Base-by-base conservation (phyloP, 2,329 filamentous ascomycete species). In the Cytospora piceae region DNA sequence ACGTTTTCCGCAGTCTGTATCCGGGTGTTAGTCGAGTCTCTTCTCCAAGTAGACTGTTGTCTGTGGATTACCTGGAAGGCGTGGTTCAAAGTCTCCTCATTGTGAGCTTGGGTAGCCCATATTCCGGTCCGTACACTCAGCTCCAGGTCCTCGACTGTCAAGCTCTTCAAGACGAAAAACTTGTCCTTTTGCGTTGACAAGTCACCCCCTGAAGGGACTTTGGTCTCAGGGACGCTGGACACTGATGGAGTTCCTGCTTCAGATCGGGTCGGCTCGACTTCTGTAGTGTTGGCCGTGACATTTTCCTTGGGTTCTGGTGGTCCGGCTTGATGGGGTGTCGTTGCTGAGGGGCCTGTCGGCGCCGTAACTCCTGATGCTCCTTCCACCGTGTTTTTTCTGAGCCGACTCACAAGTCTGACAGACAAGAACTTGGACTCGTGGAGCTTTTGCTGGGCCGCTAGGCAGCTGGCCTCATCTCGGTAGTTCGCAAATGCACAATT, bases 401-500 rank as follows among this genome's bases (percentile, higher is more conserved):
- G 78, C 59, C 94, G 86, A 75, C 94, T 96, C 15, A 97, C 94
- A 5, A 98, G 83, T 31, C 92, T 87, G 22, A 95, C 91, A 0
- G 92, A 90, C 71, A 94, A 88, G 71, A 97, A 97, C 64, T 90
- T 89, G 1, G 93, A 96, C 73, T 98, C 94, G 75, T 98, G 93
- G 54, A 98, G 90, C 70, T 92, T 88, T 55, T 88, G 85, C 80
- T 97, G 92, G 0, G 94, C 94, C 11, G 86, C 83, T 8, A 85
- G 79, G 74, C 93, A 97, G 6, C 88, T 87, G 3, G 82, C 79
- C 72, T 97, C 93, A 59, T 92, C 90, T 69, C 89, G 91, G 76
- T 96, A 98, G 74, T 98, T 98, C 70, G 96, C 93, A 79, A 98
- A 98, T 0, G 94, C 94, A 73, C 94, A 98, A 74, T 97, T 97